phyloP scores from a whole-genome alignment of 2,329 filamentous ascomycete genomes.

The Hysterium pulicare region DNA sequence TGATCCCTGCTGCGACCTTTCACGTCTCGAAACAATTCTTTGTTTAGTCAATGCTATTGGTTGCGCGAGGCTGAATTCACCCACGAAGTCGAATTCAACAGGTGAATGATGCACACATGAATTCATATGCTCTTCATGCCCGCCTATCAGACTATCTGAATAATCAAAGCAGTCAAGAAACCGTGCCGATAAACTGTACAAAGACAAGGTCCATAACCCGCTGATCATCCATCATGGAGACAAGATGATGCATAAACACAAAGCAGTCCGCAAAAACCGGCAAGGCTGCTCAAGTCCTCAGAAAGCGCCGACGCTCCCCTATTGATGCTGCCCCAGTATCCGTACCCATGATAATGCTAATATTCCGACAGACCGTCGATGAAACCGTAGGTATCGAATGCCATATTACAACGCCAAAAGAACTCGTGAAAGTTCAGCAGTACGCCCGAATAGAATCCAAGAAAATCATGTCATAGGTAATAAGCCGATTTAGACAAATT shows the following conservation, averaged over 20 bases:
- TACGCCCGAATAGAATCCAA: background rate
- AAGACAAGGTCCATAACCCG: background rate
- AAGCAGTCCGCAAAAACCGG: conserved; percentile 18
- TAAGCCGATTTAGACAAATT: conserved; percentile 35
- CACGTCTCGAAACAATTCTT: too few relatives aligned
- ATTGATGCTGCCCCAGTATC: conserved; percentile 41
- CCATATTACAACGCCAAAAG: background rate
- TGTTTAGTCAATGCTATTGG: too few relatives aligned
- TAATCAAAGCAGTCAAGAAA: background rate
- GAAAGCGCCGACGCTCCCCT: conserved; percentile 42
- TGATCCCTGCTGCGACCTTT: too few relatives aligned
- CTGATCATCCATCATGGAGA: background rate
- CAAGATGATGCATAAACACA: conserved; percentile 5
- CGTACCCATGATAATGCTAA: conserved; percentile 31
- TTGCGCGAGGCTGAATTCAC: background rate
- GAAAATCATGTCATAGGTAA: background rate
- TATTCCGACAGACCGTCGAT: conserved; percentile 9
- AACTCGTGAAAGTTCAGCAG: background rate
- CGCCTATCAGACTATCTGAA: background rate
- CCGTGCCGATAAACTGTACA: background rate
- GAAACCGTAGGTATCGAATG: conserved; percentile 13
- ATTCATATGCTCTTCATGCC: background rate
- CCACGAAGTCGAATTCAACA: background rate
- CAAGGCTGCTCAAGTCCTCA: conserved; percentile 43
- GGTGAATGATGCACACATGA: conserved; percentile 1